Base-by-base conservation (phyloP, 2,329 filamentous ascomycete genomes). In the Talaromyces sp. region DNA sequence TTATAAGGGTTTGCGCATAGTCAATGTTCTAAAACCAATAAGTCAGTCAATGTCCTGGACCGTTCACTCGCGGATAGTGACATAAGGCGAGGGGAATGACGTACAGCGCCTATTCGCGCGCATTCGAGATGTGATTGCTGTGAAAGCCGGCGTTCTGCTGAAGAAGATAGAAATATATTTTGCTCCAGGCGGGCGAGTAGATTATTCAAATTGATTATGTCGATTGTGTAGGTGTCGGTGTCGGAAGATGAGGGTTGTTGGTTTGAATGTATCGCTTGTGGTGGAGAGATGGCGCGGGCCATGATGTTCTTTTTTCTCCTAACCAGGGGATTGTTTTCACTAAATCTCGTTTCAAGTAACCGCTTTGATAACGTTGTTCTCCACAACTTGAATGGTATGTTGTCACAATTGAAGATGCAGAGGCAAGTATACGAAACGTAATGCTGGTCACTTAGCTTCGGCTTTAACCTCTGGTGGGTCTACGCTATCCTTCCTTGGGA, bases 161-260 rank as follows among this genome's bases (percentile, higher is more conserved):
- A 78, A 1, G 47, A 61, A 4, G 79, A 78, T 41, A 50, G 43
- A 61, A 81, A 75, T 43, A 82, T 71, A 60, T 82, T 79, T 65
- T 78, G 71, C 66, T 79, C 79, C 27, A 81, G 74, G 35, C 80
- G 77, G 17, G 75, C 72, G 47, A 82, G 73, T n/a, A 81, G 73
- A 49, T 79, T 78, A 35, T 77, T 72, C 17, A 81, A 71, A 58
- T 76, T 80, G 47, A 81, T 50, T 27, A 63, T 60, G 61, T 66
- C 65, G 56, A 66, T 15, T 31, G 56, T 61, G 50, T 54, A 64
- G 25, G 47, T 50, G 54, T 58, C 47, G 63, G 43, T 22, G 19
- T 62, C 13, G 10, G 61, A 25, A 1, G 56, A 59, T 19, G 56
- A 9, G 31, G 19, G 35, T 39, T 58, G 35, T 41, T 58, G 56